These are phyloP conservation scores for Talaromyces pinophilus DNA, from an alignment of 2,329 filamentous ascomycete species.

Conservation along the genomic window DNA sequence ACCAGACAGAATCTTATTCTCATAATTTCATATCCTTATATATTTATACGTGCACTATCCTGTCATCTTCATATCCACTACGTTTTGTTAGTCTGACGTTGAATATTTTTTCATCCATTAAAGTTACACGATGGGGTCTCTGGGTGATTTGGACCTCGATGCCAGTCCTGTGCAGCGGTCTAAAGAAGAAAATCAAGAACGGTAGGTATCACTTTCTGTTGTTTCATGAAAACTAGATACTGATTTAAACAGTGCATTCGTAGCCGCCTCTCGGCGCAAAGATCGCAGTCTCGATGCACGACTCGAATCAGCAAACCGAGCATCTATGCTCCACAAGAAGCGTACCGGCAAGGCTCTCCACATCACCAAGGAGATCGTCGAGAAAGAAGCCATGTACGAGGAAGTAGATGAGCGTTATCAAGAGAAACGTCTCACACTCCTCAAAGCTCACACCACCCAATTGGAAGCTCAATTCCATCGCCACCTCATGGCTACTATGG, in stretches of 20 bases:
- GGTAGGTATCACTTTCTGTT: constrained; percentile 32
- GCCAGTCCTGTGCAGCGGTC: constrained; percentile 39
- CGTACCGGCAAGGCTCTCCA: constrained; percentile 79
- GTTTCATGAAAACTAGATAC: neutral
- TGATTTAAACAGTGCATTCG: constrained; percentile 68
- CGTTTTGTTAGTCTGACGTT: neutral
- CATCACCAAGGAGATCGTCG: constrained; percentile 81
- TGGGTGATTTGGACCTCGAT: constrained; percentile 26
- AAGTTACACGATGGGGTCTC: constrained; percentile 13
- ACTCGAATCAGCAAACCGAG: constrained; percentile 80
- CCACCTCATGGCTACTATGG: constrained; percentile 41
- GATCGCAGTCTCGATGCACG: constrained; percentile 86
- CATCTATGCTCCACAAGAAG: constrained; percentile 87
- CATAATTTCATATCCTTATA: neutral
- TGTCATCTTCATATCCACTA: neutral
- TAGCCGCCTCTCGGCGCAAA: constrained; percentile 82
- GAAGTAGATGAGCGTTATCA: constrained; percentile 78
- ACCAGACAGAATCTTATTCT: neutral
- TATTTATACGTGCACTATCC: neutral
- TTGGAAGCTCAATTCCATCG: constrained; percentile 42
- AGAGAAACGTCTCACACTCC: constrained; percentile 42
- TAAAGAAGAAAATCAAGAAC: constrained; percentile 49
- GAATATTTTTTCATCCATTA: neutral
- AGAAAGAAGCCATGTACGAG: constrained; percentile 94
- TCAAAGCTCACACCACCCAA: constrained; percentile 41